phyloP scores from a whole-genome alignment of 2,329 filamentous ascomycete species.

The Stemphylium lycopersici region DNA sequence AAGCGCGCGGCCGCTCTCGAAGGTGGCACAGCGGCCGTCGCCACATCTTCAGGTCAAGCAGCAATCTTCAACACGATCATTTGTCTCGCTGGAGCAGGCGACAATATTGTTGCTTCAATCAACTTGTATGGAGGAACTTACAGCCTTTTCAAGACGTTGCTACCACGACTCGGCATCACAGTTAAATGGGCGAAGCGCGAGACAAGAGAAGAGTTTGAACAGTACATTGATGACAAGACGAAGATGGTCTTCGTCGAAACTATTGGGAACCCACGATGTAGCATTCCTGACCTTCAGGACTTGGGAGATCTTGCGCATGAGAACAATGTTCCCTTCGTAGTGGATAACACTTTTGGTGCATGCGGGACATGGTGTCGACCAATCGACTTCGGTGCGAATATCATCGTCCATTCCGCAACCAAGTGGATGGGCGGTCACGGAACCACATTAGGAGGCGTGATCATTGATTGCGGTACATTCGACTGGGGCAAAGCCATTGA shows the following conservation, averaged over 20 bases:
- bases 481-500: constrained; percentile 29
- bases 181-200: constrained; percentile 48
- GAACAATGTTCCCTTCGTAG: constrained; percentile 29
- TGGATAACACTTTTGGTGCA: constrained; percentile 38
- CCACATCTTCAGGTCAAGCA: constrained; percentile 48
- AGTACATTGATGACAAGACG: constrained; percentile 29
- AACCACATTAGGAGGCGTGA: constrained; percentile 34
- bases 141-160: constrained; percentile 31
- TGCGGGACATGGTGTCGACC: constrained; percentile 32
- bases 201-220: constrained; percentile 20
- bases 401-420: constrained; percentile 33
- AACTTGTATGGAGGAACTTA: constrained; percentile 49
- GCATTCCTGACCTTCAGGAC: constrained; percentile 27
- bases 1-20: constrained; percentile 48
- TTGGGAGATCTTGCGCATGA: constrained; percentile 26
- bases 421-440: constrained; percentile 44
- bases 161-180: constrained; percentile 5
- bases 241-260: constrained; percentile 30
- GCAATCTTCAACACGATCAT: constrained; percentile 49
- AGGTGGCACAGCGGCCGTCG: constrained; percentile 48
- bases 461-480: constrained; percentile 36
- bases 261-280: constrained; percentile 33
- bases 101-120: constrained; percentile 49
- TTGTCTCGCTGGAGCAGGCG: constrained; percentile 45
- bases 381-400: constrained; percentile 31